These are phyloP conservation scores for Xylaria sp. DNA, from an alignment of 2,329 filamentous ascomycete species.

Conservation along the genomic window DNA sequence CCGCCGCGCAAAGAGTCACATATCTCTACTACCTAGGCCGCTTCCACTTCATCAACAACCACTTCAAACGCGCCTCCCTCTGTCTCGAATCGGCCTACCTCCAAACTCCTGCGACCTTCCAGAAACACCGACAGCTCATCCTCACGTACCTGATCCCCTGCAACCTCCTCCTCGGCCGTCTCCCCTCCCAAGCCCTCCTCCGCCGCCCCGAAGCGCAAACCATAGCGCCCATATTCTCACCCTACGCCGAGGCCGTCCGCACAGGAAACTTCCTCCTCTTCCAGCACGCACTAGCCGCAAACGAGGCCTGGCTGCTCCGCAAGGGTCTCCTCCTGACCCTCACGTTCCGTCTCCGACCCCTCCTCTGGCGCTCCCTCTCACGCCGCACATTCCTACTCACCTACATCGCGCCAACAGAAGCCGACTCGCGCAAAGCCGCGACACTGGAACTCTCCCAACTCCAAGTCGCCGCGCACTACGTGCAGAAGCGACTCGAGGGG, in stretches of 20 bases:
- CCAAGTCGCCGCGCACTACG: constrained; percentile 55
- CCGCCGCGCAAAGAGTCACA: constrained; percentile 79
- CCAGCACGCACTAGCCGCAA: constrained; percentile 58
- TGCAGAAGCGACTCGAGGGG: constrained; percentile 60
- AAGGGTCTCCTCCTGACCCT: constrained; percentile 72
- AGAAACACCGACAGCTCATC: constrained; percentile 70
- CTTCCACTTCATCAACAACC: constrained; percentile 79
- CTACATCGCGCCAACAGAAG: constrained; percentile 61
- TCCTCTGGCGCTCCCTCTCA: constrained; percentile 79
- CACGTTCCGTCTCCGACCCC: constrained; percentile 68
- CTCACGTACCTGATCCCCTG: constrained; percentile 77
- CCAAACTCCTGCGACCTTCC: constrained; percentile 56
- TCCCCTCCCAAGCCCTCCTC: constrained; percentile 65
- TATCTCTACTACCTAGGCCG: constrained; percentile 93
- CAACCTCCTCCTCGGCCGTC: constrained; percentile 79
- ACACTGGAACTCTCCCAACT: constrained; percentile 69
- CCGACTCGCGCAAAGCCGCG: constrained; percentile 57
- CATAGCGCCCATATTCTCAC: constrained; percentile 62
- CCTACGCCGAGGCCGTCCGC: constrained; percentile 66
- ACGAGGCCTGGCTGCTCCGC: constrained; percentile 68
- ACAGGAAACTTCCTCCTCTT: constrained; percentile 71
- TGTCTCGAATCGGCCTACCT: constrained; percentile 76
- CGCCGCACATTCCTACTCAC: constrained; percentile 73
- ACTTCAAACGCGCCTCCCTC: constrained; percentile 70
- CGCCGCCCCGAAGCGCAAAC: constrained; percentile 63